A percentile compares a stretch with the other conserved stretches of the same genome.
Conservation (phyloP, 148 eudicot species). For the Persicaria maculosa region DNA sequence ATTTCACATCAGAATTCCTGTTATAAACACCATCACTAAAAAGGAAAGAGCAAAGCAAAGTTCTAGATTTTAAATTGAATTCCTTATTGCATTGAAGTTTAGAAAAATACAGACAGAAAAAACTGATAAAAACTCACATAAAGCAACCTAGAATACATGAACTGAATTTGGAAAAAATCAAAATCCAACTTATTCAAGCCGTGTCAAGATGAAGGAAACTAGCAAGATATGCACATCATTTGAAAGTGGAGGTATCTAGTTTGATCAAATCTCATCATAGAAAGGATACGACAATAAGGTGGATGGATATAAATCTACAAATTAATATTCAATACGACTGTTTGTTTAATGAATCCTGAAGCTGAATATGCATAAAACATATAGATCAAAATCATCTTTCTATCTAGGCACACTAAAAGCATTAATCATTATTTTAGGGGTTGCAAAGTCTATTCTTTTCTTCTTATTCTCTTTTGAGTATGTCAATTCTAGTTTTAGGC, state of each 20-base stretch:
- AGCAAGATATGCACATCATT: not conserved
- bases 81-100: not conserved
- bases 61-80: not conserved
- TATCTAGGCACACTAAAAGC: not conserved
- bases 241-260: not conserved
- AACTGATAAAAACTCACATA: not conserved
- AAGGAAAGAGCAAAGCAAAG: not conserved
- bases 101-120: not conserved
- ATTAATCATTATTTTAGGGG: not conserved
- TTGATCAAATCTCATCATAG: not conserved
- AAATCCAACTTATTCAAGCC: not conserved
- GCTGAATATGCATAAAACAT: not conserved
- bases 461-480: no score
- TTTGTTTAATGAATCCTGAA: not conserved
- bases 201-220: not conserved
- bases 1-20: not conserved
- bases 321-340: not conserved
- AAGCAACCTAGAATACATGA: not conserved
- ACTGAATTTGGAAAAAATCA: no score
- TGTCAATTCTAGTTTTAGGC: not conserved
- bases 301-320: not conserved
- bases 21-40: constrained; percentile 37
- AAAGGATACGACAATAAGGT: not conserved
- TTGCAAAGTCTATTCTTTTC: not conserved
- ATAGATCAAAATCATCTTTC: not conserved